A percentile compares a stretch with the other conserved stretches of the same genome.
These are phyloP conservation scores for Patellifolia procumbens DNA, from an alignment of 179 eudicot genomes.

Conservation along the genomic window DNA sequence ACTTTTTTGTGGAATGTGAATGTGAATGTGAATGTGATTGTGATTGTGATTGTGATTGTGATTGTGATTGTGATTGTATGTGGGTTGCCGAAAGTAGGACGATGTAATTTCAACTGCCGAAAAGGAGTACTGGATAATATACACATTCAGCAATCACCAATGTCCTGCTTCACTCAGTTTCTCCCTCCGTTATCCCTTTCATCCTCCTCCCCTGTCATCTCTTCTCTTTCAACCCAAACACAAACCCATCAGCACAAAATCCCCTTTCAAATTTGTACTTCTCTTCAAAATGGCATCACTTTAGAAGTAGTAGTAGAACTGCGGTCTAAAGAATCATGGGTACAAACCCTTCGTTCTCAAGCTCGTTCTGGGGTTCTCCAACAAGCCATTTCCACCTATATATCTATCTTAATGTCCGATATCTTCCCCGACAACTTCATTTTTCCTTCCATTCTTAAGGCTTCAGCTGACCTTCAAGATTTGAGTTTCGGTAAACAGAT, in stretches of 20 bases:
- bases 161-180: slow-evolving; percentile 23
- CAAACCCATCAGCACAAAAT: background rate
- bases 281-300: slow-evolving; percentile 37
- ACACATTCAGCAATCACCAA: too few relatives aligned
- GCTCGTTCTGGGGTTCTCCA: slow-evolving; percentile 51
- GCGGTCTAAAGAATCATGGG: slow-evolving; percentile 51
- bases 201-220: background rate
- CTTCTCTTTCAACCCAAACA: slow-evolving; percentile 21
- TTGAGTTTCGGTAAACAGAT: slow-evolving; percentile 60
- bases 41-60: too few relatives aligned
- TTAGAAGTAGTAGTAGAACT: too few relatives aligned
- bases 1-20: too few relatives aligned
- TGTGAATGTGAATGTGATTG: too few relatives aligned
- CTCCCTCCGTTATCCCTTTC: too few relatives aligned
- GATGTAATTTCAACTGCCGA: too few relatives aligned
- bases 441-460: slow-evolving; percentile 74
- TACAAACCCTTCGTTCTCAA: slow-evolving; percentile 61
- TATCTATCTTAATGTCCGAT: slow-evolving; percentile 50
- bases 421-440: slow-evolving; percentile 60
- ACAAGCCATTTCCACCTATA: slow-evolving; percentile 65
- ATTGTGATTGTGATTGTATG: too few relatives aligned
- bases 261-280: background rate
- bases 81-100: too few relatives aligned
- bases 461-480: slow-evolving; percentile 51
- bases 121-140: too few relatives aligned